Evolutionary conservation across 805 yeast species (phyloP).

Genomic region (Candida jianshihensis): DNA sequence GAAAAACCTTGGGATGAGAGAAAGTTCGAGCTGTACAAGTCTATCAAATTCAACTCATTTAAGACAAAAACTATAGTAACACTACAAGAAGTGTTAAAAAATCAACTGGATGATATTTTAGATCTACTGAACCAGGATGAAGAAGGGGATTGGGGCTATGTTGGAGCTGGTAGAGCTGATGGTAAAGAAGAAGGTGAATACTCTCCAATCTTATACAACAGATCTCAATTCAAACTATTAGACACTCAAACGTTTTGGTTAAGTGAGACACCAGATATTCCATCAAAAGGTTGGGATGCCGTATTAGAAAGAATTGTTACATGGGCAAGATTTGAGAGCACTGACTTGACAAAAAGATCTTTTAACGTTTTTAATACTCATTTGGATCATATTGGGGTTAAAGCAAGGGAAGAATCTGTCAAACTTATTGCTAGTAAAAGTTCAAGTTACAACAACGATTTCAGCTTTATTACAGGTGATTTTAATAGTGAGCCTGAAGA

Average conservation of each 20-base stretch:
- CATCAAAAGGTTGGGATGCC: slow-evolving; percentile 48
- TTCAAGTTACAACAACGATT: slow-evolving; percentile 25
- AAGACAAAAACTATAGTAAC: slow-evolving; percentile 32
- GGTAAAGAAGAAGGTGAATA: slow-evolving; percentile 44
- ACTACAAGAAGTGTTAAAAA: slow-evolving; percentile 41
- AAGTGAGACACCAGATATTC: slow-evolving; percentile 45
- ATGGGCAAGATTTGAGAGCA: slow-evolving; percentile 25
- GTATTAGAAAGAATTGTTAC: slow-evolving; percentile 33
- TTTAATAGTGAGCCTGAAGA: slow-evolving; percentile 46
- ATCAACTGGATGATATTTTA: slow-evolving; percentile 40
- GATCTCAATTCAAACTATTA: slow-evolving; percentile 30
- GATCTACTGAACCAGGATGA: slow-evolving; percentile 23
- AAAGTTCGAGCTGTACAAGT: slow-evolving; percentile 28
- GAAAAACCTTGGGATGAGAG: slow-evolving; percentile 43
- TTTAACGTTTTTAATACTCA: slow-evolving; percentile 39
- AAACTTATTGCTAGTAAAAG: slow-evolving; percentile 35
- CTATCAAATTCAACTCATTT: slow-evolving; percentile 34
- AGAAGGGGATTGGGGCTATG: slow-evolving; percentile 34
- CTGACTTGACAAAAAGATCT: slow-evolving; percentile 8
- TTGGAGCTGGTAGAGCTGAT: slow-evolving; percentile 46
- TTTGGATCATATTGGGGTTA: slow-evolving; percentile 40
- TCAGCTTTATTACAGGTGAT: slow-evolving; percentile 47
- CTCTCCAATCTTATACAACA: slow-evolving; percentile 39
- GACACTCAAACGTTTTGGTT: slow-evolving; percentile 45
- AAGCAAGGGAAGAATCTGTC: slow-evolving; percentile 39